Evolutionary conservation across 2,329 filamentous ascomycete genomes (phyloP), one percentile per base, ranked within the genome.

Genomic region (Diaporthe longicolla): DNA sequence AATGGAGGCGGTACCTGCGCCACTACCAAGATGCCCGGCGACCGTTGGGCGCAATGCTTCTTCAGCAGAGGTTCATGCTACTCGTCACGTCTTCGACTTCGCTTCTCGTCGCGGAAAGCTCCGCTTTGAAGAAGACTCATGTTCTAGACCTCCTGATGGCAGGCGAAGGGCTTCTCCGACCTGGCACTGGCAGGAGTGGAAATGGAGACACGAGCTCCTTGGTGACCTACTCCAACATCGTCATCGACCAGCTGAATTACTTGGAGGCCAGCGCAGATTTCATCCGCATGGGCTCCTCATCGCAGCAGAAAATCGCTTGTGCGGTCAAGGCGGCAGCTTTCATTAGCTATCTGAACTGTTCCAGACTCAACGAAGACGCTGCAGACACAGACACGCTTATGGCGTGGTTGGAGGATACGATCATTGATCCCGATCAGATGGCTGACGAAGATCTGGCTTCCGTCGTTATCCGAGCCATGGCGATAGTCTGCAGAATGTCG

Each of bases 201-300:
- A 88, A 91, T 70, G 86, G 84, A 6, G 89, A 92, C 75, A 86
- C 87, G 73, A 85, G 83, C 59, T 90, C 88, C 0, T 84, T 93
- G 52, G 90, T 92, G 76, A 85, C 87, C 13, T 90, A 97, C 76
- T 91, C 94, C 1, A 90, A 90, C 61, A 90, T 97, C 77, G 92
- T 95, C 45, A 87, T 91, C 15, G 93, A 97, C 75, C 93, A 97
- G 80, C 94, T 98, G 87, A 91, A 92, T 78, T 90, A 95, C 68
- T 87, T 99, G 26, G 95, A 98, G 77, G 95, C 95, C 65, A 94
- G 94, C 74, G 93, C 95, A 1, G 97, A 98, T 82, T 98, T 98
- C 81, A 87, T 98, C 57, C 92, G 94, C 78, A 90, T 98, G 73
- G 94, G 94, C 73, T 96, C 95, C 1, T 89, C 92, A 8, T 95